A percentile compares a stretch with the other conserved stretches of the same genome.
These are phyloP conservation scores for Candida adriatica DNA, from an alignment of 805 yeast genomes.

Conservation along the genomic window DNA sequence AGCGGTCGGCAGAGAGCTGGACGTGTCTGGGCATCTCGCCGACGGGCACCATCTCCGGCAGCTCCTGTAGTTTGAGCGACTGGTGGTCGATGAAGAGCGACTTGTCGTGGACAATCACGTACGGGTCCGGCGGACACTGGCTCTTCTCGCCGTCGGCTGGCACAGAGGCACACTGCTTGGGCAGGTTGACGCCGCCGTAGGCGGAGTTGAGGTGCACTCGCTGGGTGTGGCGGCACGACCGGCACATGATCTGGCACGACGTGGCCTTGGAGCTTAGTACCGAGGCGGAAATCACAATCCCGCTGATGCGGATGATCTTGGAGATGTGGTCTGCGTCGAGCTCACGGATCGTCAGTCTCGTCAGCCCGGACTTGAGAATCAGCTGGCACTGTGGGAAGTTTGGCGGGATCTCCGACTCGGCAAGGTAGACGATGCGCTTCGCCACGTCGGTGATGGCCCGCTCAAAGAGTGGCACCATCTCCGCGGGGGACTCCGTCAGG, in stretches of 20 bases:
- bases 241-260: conserved; percentile 74
- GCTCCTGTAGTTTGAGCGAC: conserved; percentile 84
- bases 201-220: conserved; percentile 56
- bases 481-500: conserved; percentile 80
- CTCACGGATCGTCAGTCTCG: conserved; percentile 67
- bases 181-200: conserved; percentile 64
- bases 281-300: conserved; percentile 88
- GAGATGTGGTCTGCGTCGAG: conserved; percentile 84
- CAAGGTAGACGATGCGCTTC: conserved; percentile 45
- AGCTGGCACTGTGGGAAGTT: conserved; percentile 81
- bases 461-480: conserved; percentile 81
- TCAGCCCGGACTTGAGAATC: conserved; percentile 65
- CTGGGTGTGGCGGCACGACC: conserved; percentile 78
- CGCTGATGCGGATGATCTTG: conserved; percentile 84
- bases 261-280: conserved; percentile 87
- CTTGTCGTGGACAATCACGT: conserved; percentile 87
- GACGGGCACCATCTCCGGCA: conserved; percentile 98
- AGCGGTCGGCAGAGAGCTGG: conserved; percentile 79
- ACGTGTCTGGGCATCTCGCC: conserved; percentile 98
- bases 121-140: conserved; percentile 88
- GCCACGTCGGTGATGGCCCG: conserved; percentile 82
- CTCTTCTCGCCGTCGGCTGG: conserved; percentile 44
- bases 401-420: conserved; percentile 39
- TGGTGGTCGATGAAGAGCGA: conserved; percentile 95
- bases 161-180: conserved; percentile 57